phyloP scores from a whole-genome alignment of 2,329 filamentous ascomycete genomes.

The Nothomitra cinnamomea region DNA sequence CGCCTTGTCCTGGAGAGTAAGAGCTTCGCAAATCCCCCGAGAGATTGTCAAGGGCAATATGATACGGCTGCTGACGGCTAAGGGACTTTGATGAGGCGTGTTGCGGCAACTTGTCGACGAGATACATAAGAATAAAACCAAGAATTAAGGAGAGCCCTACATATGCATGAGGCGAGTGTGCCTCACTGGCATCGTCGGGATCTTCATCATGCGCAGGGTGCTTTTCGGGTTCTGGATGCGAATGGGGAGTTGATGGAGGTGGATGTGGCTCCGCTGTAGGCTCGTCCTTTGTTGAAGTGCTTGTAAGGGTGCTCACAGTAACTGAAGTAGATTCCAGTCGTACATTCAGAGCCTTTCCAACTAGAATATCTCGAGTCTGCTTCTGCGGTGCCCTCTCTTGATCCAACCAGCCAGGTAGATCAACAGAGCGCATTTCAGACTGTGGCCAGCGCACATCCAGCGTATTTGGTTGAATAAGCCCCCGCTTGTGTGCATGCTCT shows the following conservation, averaged over 20 bases:
- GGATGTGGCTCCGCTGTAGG: constrained; percentile 7
- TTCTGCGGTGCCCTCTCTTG: too few species aligned
- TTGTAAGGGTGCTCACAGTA: background rate
- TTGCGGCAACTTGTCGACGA: constrained; percentile 72
- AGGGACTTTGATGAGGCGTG: constrained; percentile 51
- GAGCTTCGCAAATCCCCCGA: constrained; percentile 30
- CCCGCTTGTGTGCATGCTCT: constrained; percentile 10
- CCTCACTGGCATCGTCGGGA: constrained; percentile 3
- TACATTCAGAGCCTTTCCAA: background rate
- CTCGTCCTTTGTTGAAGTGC: background rate
- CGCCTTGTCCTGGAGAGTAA: constrained; percentile 15
- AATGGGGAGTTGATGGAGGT: background rate
- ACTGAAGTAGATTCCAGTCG: background rate
- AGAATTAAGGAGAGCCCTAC: constrained; percentile 75
- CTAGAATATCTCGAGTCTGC: background rate
- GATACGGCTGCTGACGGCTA: constrained; percentile 50
- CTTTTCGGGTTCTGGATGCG: background rate
- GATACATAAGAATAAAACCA: constrained; percentile 92
- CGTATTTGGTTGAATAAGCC: background rate
- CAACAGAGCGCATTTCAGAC: background rate
- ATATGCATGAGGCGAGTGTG: constrained; percentile 45
- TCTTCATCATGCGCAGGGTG: background rate
- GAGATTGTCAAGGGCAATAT: constrained; percentile 78
- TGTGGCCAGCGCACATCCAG: constrained; percentile 2
- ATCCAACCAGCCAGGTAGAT: background rate